These are phyloP conservation scores for Aquilaria sinensis DNA, from an alignment of 345 rosid genomes.

Conservation along the genomic window DNA sequence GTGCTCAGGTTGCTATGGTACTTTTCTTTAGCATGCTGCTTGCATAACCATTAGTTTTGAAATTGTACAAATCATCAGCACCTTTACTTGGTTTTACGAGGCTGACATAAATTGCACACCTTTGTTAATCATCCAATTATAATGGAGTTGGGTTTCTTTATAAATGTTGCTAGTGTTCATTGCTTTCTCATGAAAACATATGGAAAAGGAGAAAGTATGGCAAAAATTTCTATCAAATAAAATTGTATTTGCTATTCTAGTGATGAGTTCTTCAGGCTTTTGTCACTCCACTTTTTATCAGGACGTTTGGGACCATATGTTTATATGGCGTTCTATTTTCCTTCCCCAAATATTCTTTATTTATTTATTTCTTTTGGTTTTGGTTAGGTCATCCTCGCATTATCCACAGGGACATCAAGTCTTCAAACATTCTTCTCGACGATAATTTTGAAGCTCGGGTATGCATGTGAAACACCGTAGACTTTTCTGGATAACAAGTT, in stretches of 20 bases:
- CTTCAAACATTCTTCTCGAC: slow-evolving; percentile 91
- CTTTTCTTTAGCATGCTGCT: background rate
- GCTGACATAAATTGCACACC: background rate
- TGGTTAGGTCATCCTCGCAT: slow-evolving; percentile 93
- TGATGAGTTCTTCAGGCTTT: background rate
- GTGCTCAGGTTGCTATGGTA: background rate
- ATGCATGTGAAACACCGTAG: slow-evolving; percentile 16
- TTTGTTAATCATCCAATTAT: background rate
- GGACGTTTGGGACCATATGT: no score
- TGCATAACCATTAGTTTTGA: background rate
- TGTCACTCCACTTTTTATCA: background rate
- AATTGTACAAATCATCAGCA: no score
- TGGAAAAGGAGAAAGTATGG: no score
- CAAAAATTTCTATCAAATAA: no score
- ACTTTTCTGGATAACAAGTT: slow-evolving; percentile 2
- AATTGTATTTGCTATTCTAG: no score
- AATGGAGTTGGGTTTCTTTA: no score
- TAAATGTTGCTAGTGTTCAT: no score
- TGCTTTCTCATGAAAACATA: no score
- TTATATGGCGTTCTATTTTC: no score
- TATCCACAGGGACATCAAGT: slow-evolving; percentile 96
- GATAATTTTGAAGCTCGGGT: slow-evolving; percentile 89
- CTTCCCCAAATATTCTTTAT: no score
- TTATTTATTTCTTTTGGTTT: background rate
- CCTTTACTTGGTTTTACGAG: background rate